Evolutionary conservation across 2,329 filamentous ascomycete genomes (phyloP).

Genomic region (Beauveria australis): DNA sequence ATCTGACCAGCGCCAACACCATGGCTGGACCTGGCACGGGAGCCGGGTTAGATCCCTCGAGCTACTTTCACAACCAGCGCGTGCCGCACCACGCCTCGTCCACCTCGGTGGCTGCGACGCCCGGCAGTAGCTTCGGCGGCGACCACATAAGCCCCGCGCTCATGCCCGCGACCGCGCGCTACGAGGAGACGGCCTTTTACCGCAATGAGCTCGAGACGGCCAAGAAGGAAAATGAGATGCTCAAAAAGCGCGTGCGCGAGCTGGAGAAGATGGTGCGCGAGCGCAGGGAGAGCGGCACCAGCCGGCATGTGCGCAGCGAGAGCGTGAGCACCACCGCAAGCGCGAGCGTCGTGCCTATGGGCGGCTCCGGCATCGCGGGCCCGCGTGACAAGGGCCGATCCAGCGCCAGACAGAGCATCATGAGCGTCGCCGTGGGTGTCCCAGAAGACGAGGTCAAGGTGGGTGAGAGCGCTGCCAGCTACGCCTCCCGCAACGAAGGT

Average conservation of each 20-base stretch:
- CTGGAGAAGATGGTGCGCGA: constrained; percentile 49
- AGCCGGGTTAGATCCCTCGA: constrained; percentile 23
- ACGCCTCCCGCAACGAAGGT: background rate
- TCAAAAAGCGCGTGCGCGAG: constrained; percentile 54
- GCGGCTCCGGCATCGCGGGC: constrained; percentile 36
- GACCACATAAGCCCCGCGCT: constrained; percentile 44
- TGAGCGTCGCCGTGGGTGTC: constrained; percentile 45
- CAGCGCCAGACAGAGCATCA: constrained; percentile 31
- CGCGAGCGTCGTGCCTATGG: constrained; percentile 28
- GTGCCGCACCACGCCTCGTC: constrained; percentile 24
- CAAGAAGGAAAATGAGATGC: constrained; percentile 54
- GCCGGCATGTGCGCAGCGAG: constrained; percentile 36
- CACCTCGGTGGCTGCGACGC: constrained; percentile 33
- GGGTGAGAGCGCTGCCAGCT: constrained; percentile 51
- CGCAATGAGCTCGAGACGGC: constrained; percentile 52
- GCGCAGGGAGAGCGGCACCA: constrained; percentile 38
- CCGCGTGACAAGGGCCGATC: constrained; percentile 39
- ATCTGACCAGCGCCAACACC: constrained; percentile 25
- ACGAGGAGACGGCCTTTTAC: constrained; percentile 55
- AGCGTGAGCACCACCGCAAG: constrained; percentile 47
- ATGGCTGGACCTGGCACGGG: background rate
- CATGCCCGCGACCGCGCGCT: constrained; percentile 48
- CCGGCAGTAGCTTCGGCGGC: constrained; percentile 24
- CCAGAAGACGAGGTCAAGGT: constrained; percentile 53
- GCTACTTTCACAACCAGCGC: constrained; percentile 41